Percentiles rank a stretch among this genome's conserved stretches.
Conservation (phyloP, 164 flowering plant species). For the Warburgia ugandensis region DNA sequence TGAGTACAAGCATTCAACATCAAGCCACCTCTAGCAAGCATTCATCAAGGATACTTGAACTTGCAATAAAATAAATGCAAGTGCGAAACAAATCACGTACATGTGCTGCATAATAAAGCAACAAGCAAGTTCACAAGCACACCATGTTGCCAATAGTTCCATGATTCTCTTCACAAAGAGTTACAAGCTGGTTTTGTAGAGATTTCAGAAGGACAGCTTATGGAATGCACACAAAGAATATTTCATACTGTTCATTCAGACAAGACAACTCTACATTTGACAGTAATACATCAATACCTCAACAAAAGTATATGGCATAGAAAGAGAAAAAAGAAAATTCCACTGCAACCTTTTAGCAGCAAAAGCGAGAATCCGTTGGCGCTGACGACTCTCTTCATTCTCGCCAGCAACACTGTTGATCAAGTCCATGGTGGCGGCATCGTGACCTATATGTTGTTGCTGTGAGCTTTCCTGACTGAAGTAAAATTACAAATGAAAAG, state of each 20-base stretch:
- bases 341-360: constrained; percentile 74
- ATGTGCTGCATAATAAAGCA: no score
- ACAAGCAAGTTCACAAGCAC: no score
- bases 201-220: no score
- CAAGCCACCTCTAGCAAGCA: no score
- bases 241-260: not conserved
- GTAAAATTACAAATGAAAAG: not conserved
- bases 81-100: no score
- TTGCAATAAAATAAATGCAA: no score
- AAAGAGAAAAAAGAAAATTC: constrained; percentile 1
- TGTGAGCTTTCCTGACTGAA: constrained; percentile 48
- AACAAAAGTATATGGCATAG: not conserved
- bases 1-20: no score
- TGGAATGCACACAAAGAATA: not conserved
- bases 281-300: not conserved
- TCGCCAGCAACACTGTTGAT: constrained; percentile 80
- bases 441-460: constrained; percentile 41
- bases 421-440: constrained; percentile 74
- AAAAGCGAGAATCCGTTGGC: constrained; percentile 89
- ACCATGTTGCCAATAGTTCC: no score
- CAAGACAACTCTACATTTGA: no score
- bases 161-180: no score
- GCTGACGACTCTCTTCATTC: constrained; percentile 95
- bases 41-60: no score
- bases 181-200: no score